Base-by-base conservation (phyloP, 768 basidiomycete genomes). In the Suillus ampliporus region DNA sequence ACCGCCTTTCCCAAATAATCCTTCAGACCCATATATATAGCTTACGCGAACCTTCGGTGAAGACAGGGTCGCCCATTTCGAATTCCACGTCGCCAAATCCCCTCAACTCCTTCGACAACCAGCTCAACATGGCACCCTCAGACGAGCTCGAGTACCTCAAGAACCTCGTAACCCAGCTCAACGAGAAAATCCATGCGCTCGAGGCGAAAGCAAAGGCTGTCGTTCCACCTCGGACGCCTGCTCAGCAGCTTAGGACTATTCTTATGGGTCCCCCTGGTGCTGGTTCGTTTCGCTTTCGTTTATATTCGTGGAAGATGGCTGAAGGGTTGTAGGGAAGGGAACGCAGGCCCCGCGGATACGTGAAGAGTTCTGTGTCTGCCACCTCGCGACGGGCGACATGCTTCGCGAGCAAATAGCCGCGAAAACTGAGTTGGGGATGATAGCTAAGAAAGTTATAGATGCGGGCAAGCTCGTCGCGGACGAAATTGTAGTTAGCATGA, bases 301-400 rank as follows among this genome's bases (percentile, higher is more conserved):
- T 3, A 31, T 3, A 31, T 31, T 3, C 6, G 31, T 31, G 31
- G 31, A 31, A 6, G 31, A 31, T 3, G 31, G 31, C 31, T 19
- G 17, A 56, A 3, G 23, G 23, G 10, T 56, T 26, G 34, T 72
- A 97, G 97, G 97, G 68, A 99, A 99, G 84, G 97, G 97, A 31
- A 99, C 97, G 3, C 97, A 99, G 77, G 97, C 95, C 0, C 97
- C 97, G 5, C 86, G 83, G 74, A 95, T 99, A 80, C 88, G 90
- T 58, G 89, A 94, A 66, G 86, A 92, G 72, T 99, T 92, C 83
- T 96, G 95, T 74, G 88, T 99, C 50, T 99, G 97, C 83, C 97
- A 99, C 81, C 82, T 99, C 69, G 97, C 97, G 26, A 99, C 97
- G 35, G 97, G 97, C n/a, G 97, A 99, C 82, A 97, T 99, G 95